Evolutionary conservation across 371 early-diverging fungal genomes (phyloP), one percentile per base, ranked within the genome.

Genomic region (Zychaea mexicana): DNA sequence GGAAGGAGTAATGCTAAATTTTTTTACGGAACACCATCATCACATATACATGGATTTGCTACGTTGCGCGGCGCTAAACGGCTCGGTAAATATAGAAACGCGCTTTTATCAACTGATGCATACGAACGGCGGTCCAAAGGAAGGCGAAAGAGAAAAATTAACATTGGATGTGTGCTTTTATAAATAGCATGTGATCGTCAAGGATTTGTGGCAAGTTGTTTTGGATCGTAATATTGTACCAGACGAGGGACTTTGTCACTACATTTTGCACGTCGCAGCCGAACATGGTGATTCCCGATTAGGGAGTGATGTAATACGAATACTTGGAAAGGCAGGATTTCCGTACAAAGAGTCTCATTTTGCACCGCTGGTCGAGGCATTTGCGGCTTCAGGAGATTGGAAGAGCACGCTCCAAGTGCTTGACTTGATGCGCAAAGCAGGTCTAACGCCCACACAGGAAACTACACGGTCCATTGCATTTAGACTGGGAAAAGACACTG

Each of bases 321-420:
- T 65, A 0, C 65, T 91, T 64, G 81, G 77, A 3, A 64, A 65
- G 3, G 46, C 57, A 10, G 88, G 82, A 12, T 80, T 76, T 52
- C 66, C 76, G 0, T 77, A 85, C 33, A 64, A 70, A 10, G 88
- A 87, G 36, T 71, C 69, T 6, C 90, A 92, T 56, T 83, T 90
- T 66, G 81, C 82, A 36, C 82, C 89, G 13, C 61, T 93, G n/a
- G 66, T 91, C 6, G 87, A 88, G 31, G 79, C 91, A 3, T 90
- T 87, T 66, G 76, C 89, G 0, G 65, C 71, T 2, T 71, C 74
- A 13, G 61, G 65, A 5, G 84, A 86, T 59, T 81, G 85, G 70
- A 76, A 76, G 38, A 71, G 70, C 15, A 86, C 88, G 2, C 82
- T 93, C 66, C 70, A 75, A 33, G 78, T 88, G 33, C 69, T 92